phyloP scores from a whole-genome alignment of 2,329 filamentous ascomycete species.

The Phoma sp. region DNA sequence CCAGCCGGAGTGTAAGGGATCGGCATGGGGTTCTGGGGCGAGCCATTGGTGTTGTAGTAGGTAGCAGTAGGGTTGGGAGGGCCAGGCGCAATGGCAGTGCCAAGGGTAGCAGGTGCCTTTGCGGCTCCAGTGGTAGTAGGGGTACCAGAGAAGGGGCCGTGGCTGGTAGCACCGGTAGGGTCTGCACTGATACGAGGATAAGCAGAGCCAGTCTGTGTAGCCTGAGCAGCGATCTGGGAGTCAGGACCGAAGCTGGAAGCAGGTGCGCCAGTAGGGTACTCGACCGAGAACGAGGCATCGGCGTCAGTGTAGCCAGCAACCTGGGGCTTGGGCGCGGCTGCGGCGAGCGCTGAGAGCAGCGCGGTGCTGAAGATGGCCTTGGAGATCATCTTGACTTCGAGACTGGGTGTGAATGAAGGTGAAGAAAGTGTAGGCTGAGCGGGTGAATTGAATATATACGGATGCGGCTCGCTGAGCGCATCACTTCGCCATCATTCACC shows the following conservation, averaged over 20 bases:
- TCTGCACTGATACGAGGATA: slow-evolving; percentile 56
- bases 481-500: slow-evolving; percentile 10
- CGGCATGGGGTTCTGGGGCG: slow-evolving; percentile 70
- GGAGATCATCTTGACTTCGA: slow-evolving; percentile 45
- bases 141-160: slow-evolving; percentile 72
- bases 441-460: slow-evolving; percentile 15
- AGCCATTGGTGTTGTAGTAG: slow-evolving; percentile 74
- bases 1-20: slow-evolving; percentile 73
- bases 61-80: slow-evolving; percentile 68
- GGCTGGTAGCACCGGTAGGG: slow-evolving; percentile 66
- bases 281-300: slow-evolving; percentile 51
- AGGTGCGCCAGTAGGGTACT: slow-evolving; percentile 41
- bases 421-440: not conserved
- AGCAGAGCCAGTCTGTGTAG: slow-evolving; percentile 42
- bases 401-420: slow-evolving; percentile 8
- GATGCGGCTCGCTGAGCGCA: slow-evolving; percentile 5
- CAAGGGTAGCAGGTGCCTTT: slow-evolving; percentile 61
- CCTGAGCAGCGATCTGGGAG: slow-evolving; percentile 50
- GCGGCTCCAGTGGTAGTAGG: slow-evolving; percentile 74
- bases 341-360: slow-evolving; percentile 45
- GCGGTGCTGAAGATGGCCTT: slow-evolving; percentile 43
- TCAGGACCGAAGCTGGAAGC: slow-evolving; percentile 53
- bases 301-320: slow-evolving; percentile 55
- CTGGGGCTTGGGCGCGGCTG: slow-evolving; percentile 49
- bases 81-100: slow-evolving; percentile 62